Evolutionary conservation across 1,284 basidiomycete species (phyloP).

Genomic region (Fomitopsis palustris): DNA sequence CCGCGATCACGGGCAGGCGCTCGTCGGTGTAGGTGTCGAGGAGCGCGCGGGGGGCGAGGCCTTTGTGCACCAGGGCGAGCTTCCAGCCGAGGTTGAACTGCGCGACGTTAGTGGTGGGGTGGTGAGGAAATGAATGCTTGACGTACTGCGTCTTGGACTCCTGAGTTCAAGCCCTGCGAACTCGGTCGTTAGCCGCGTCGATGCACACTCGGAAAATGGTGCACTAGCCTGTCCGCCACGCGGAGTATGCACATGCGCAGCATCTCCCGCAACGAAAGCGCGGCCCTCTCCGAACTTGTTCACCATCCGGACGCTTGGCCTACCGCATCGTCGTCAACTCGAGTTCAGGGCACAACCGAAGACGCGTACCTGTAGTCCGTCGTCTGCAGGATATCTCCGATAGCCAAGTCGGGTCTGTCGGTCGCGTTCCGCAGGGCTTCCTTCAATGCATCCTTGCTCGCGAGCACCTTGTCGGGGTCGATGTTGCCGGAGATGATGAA

Average conservation of each 20-base stretch:
- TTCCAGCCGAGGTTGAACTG: conserved; percentile 33
- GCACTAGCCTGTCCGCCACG: conserved; percentile 21
- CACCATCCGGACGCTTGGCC: conserved; percentile 36
- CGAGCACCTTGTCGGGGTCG: conserved; percentile 4
- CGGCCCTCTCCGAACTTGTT: conserved; percentile 32
- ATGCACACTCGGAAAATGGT: conserved; percentile 8
- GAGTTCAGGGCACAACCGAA: not conserved
- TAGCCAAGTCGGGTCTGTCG: conserved; percentile 4
- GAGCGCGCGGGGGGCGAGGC: conserved; percentile 18
- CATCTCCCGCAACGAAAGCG: conserved; percentile 33
- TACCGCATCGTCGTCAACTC: conserved; percentile 9
- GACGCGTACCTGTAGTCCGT: conserved; percentile 8
- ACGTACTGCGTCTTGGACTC: conserved; percentile 8
- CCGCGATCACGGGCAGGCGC: conserved; percentile 24
- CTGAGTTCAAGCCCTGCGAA: conserved; percentile 9
- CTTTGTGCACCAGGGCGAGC: conserved; percentile 27
- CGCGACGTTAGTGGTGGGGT: not conserved
- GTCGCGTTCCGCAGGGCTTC: conserved; percentile 1
- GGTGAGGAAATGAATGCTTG: not conserved
- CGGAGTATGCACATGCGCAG: conserved; percentile 25
- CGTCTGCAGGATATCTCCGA: conserved; percentile 3
- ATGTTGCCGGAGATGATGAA: conserved; percentile 1
- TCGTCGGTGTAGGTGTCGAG: conserved; percentile 25
- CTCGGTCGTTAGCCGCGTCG: too few relatives aligned
- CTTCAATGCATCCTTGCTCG: not conserved